Conservation (phyloP, 2,329 filamentous ascomycete species). For the Didymella glomerata region DNA sequence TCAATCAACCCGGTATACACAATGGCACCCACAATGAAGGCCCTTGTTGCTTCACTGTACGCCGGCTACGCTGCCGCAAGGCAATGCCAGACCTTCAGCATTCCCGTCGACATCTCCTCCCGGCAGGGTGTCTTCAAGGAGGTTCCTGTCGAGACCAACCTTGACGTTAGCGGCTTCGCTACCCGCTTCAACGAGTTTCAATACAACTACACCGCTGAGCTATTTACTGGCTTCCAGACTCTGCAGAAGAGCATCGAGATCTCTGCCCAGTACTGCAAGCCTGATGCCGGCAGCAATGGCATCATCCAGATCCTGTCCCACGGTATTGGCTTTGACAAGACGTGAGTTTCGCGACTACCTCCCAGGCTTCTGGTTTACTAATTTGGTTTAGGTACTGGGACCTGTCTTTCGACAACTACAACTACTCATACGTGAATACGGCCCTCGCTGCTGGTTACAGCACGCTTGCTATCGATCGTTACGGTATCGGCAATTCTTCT, state of each 20-base stretch:
- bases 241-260: constrained; percentile 65
- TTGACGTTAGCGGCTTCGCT: constrained; percentile 66
- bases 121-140: constrained; percentile 64
- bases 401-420: constrained; percentile 63
- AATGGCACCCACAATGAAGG: constrained; percentile 24
- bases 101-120: constrained; percentile 64
- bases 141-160: constrained; percentile 58
- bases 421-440: constrained; percentile 68
- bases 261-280: constrained; percentile 68
- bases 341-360: constrained; percentile 37
- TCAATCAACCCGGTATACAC: not conserved
- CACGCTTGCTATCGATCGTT: constrained; percentile 68
- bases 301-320: constrained; percentile 61
- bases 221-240: constrained; percentile 60
- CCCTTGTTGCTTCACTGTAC: constrained; percentile 29
- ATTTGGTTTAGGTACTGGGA: constrained; percentile 66
- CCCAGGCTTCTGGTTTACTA: not conserved
- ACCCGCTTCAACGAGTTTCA: constrained; percentile 28
- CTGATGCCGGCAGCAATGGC: constrained; percentile 52
- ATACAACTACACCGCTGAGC: constrained; percentile 57
- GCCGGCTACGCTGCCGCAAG: constrained; percentile 33
- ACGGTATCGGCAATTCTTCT: constrained; percentile 67
- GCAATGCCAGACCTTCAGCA: constrained; percentile 60
- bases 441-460: constrained; percentile 66
- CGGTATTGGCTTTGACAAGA: constrained; percentile 64